Evolutionary conservation across 495 filamentous ascomycete species (phyloP).

Genomic region (Penicillium verhagenii): DNA sequence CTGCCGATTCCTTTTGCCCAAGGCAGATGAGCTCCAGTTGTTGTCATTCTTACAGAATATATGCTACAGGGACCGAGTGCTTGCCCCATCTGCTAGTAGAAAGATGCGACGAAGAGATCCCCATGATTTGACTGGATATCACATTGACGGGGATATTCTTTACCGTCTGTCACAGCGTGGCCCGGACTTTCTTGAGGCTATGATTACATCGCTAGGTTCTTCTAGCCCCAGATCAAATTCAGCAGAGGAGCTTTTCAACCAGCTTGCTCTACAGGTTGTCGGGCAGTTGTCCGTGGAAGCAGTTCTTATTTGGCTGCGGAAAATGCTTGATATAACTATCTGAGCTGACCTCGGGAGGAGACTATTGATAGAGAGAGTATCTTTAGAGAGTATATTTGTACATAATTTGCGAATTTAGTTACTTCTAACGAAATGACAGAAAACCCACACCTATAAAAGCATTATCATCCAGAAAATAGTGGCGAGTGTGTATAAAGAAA

Average conservation of each 20-base stretch:
- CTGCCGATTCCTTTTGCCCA: conserved; percentile 58
- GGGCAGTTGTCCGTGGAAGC: conserved; percentile 3
- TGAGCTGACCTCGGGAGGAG: too few relatives aligned
- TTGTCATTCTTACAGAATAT: conserved; percentile 64
- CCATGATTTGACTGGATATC: conserved; percentile 40
- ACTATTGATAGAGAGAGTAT: too few relatives aligned
- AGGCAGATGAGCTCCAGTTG: conserved; percentile 55
- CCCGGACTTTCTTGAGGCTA: conserved; percentile 40
- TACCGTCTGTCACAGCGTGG: conserved; percentile 48
- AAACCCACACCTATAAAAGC: too few relatives aligned
- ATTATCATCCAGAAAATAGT: too few relatives aligned
- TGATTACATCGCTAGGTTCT: conserved; percentile 26
- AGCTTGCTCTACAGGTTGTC: conserved; percentile 3
- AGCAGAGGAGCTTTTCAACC: neutral
- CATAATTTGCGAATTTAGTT: too few relatives aligned
- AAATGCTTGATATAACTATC: conserved; percentile 13
- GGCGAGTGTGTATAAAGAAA: too few relatives aligned
- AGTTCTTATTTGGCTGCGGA: conserved; percentile 15
- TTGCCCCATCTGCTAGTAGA: conserved; percentile 38
- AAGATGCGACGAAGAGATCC: conserved; percentile 27
- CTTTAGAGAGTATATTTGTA: too few relatives aligned
- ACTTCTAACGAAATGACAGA: too few relatives aligned
- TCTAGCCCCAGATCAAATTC: neutral
- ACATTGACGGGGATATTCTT: conserved; percentile 69
- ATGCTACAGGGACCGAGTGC: conserved; percentile 36